Evolutionary conservation across 192 early-diverging fungal genomes (phyloP).

Genomic region (Coemansia sp.): DNA sequence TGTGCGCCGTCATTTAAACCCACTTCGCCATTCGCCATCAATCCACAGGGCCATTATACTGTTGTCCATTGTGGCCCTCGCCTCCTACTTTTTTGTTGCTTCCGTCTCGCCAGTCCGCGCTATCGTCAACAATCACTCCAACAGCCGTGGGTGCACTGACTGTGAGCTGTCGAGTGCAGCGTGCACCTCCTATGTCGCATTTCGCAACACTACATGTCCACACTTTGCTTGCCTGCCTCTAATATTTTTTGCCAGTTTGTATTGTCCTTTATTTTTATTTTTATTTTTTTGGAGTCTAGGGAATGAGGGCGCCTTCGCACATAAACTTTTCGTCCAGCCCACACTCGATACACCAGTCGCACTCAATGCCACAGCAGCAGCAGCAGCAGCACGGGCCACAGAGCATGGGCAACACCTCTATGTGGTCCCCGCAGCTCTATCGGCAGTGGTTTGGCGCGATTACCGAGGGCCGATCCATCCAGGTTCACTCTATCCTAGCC

Average conservation of each 20-base stretch:
- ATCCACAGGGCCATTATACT: no score
- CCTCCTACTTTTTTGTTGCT: background rate
- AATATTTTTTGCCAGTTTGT: background rate
- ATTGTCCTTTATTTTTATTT: background rate
- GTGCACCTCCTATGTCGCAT: constrained; percentile 1
- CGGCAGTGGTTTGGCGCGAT: constrained; percentile 54
- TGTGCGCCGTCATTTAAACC: no score
- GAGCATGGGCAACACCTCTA: background rate
- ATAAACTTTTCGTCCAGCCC: constrained; percentile 46
- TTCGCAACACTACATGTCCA: background rate
- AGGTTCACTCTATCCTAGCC: constrained; percentile 48
- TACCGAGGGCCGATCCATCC: constrained; percentile 49
- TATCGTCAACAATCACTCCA: constrained; percentile 7
- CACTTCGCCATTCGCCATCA: no score
- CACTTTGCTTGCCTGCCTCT: background rate
- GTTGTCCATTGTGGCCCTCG: constrained; percentile 3
- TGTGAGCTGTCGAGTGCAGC: no score
- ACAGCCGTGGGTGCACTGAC: background rate
- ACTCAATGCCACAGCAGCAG: background rate
- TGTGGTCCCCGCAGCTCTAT: constrained; percentile 37
- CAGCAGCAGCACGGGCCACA: background rate
- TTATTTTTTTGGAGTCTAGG: constrained; percentile 14
- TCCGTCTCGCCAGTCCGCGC: background rate
- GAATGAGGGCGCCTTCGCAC: constrained; percentile 48
- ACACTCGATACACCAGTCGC: constrained; percentile 22